Conservation (phyloP, 352 stramenopile genomes). For the Phytophthora cactorum region DNA sequence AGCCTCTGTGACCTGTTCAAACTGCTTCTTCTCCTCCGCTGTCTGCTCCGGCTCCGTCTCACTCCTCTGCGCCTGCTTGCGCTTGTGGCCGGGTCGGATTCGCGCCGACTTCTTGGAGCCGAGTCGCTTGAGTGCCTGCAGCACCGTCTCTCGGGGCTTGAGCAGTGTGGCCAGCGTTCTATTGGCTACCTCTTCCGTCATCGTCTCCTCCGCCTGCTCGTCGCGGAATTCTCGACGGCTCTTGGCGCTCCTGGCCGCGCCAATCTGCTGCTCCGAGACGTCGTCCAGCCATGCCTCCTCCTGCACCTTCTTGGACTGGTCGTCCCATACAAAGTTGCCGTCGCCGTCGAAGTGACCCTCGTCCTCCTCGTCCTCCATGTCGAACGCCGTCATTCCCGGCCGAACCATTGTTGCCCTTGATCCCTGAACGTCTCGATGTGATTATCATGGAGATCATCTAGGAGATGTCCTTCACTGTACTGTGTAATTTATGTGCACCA, state of each 20-base stretch:
- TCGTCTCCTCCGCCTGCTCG: constrained; percentile 56
- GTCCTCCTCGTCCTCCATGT: constrained; percentile 88
- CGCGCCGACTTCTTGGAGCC: constrained; percentile 59
- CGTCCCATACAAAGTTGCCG: constrained; percentile 86
- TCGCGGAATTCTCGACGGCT: constrained; percentile 63
- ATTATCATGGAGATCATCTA: no score
- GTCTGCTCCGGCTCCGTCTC: constrained; percentile 52
- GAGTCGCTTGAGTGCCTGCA: constrained; percentile 77
- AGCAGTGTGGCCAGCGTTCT: constrained; percentile 62
- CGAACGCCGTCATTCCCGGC: constrained; percentile 75
- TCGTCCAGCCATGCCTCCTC: constrained; percentile 85
- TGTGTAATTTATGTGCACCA: constrained; percentile 6
- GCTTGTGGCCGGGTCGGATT: constrained; percentile 51
- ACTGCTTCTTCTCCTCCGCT: constrained; percentile 76
- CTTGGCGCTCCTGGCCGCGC: constrained; percentile 65
- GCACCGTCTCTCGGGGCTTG: constrained; percentile 72
- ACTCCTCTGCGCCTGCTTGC: constrained; percentile 48
- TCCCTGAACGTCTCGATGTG: not conserved
- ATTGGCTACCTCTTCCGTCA: constrained; percentile 67
- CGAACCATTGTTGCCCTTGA: constrained; percentile 24
- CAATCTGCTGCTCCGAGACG: constrained; percentile 79
- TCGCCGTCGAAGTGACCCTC: constrained; percentile 84
- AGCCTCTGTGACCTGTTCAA: constrained; percentile 80
- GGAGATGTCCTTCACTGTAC: not conserved
- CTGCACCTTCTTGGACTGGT: constrained; percentile 75